These are phyloP conservation scores for Oryza glumipatula DNA, from an alignment of 176 grass and related monocot genomes.

Conservation along the genomic window DNA sequence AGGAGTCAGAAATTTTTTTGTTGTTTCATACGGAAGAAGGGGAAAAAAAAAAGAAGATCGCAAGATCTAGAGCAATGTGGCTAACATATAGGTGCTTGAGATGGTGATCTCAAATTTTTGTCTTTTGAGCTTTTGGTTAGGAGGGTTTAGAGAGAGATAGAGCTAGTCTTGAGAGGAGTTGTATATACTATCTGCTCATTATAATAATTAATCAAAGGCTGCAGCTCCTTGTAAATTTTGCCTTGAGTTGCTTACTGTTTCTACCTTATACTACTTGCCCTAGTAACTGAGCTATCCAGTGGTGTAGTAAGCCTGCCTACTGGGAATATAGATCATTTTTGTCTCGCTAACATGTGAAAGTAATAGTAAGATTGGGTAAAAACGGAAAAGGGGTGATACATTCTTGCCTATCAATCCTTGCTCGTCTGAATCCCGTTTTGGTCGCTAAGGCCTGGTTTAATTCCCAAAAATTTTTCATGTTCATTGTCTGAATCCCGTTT, in stretches of 20 bases:
- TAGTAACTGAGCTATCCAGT: no score
- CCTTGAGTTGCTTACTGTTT: background rate
- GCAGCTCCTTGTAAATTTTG: conserved; percentile 35
- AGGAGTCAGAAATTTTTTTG: conserved; percentile 40
- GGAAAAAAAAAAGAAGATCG: conserved; percentile 30
- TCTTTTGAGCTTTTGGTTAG: conserved; percentile 16
- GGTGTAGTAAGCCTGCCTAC: no score
- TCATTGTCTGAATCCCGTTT: no score
- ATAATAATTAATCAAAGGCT: conserved; percentile 44
- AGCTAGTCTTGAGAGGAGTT: conserved; percentile 36
- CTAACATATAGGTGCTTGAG: conserved; percentile 58
- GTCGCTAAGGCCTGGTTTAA: no score
- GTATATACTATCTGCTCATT: conserved; percentile 45
- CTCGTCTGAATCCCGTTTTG: no score
- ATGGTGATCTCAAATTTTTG: conserved; percentile 44
- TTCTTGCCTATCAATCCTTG: no score
- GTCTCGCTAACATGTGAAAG: no score
- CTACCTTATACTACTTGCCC: no score
- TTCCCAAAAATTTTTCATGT: no score
- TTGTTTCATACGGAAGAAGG: conserved; percentile 36
- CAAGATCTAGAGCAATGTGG: conserved; percentile 47
- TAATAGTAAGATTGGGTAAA: no score
- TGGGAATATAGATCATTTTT: no score
- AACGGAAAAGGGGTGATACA: no score
- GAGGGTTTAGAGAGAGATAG: conserved; percentile 22